These are phyloP conservation scores for Colletotrichum shisoi DNA, from an alignment of 2,329 filamentous ascomycete species.

Conservation along the genomic window DNA sequence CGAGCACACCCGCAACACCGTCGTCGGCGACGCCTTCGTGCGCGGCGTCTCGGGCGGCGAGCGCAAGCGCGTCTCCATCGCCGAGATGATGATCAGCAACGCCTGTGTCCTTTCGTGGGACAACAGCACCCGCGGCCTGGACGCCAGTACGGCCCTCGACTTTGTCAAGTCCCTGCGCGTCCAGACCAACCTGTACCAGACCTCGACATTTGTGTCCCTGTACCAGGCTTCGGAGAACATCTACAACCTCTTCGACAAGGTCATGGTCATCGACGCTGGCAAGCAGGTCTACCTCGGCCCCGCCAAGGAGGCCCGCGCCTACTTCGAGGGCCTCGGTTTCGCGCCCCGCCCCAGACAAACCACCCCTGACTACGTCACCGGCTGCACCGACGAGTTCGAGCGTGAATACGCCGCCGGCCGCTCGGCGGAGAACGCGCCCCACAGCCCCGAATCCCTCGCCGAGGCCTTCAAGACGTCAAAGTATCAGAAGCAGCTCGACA, in stretches of 20 bases:
- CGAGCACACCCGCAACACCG: conserved; percentile 83
- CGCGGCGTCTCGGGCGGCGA: conserved; percentile 83
- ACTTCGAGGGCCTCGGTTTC: conserved; percentile 82
- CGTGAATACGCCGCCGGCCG: conserved; percentile 75
- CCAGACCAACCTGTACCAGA: conserved; percentile 83
- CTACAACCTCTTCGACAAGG: conserved; percentile 82
- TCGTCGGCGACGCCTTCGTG: conserved; percentile 83
- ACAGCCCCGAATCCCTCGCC: conserved; percentile 70
- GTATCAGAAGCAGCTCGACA: conserved; percentile 62
- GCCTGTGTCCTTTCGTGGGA: conserved; percentile 79
- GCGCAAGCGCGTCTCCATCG: conserved; percentile 81
- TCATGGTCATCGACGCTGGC: conserved; percentile 80
- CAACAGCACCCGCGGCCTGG: conserved; percentile 74
- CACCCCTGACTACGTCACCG: conserved; percentile 81
- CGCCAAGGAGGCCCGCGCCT: conserved; percentile 69
- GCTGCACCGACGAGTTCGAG: conserved; percentile 85
- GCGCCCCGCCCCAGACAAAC: conserved; percentile 78
- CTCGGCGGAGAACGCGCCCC: conserved; percentile 71
- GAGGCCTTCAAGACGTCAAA: conserved; percentile 74
- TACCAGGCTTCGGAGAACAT: conserved; percentile 88
- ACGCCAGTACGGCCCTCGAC: conserved; percentile 72
- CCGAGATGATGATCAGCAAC: conserved; percentile 81
- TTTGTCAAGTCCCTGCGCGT: conserved; percentile 76
- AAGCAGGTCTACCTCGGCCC: conserved; percentile 80
- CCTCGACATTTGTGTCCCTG: conserved; percentile 83